Base-by-base conservation (phyloP, 2,329 filamentous ascomycete genomes). In the Colletotrichum sp. region DNA sequence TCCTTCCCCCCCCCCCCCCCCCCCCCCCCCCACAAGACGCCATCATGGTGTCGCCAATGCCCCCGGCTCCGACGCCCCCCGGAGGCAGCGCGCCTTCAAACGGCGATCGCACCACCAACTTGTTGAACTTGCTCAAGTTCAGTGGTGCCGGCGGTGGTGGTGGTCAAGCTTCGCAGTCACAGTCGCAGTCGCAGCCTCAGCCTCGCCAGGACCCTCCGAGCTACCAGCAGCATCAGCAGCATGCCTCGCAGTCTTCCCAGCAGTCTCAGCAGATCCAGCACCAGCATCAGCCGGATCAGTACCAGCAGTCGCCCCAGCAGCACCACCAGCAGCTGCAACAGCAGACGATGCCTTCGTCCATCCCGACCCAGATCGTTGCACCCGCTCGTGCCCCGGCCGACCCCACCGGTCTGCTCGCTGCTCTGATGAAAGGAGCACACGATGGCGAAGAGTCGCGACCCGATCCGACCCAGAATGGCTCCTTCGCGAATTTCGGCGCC, bases 41-140 rank as follows among this genome's bases (percentile, higher is more conserved):
- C 66, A 65, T 74, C 73, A 83, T 85, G 79, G 84, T 85, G 69
- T 74, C 73, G 51, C 73, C 73, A 78, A 83, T 90, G 77, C 87
- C 87, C 67, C 85, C 88, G 74, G 89, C 89, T 72, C 88, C 87
- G 72, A 88, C 87, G 79, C 85, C 85, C 75, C 85, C 85, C 66
- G 81, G 80, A 77, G 81, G 82, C 78, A 75, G 65, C 47, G 80
- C 83, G 81, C 81, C 81, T 6, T 81, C 83, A 64, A 82, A 82
- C 69, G 80, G 81, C 54, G 87, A 89, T 66, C 88, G 89, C 78
- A 90, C 88, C 55, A 84, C 87, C 70, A 90, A 88, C 76, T 80
- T 92, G 77, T 83, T 92, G 79, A 91, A 90, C 77, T 84, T 92
- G 69, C 87, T 92, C 80, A 92, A 92, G 85, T 91, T 91, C 78